A percentile compares a stretch with the other conserved stretches of the same genome.
These are phyloP conservation scores for Cryomyces antarcticus DNA, from an alignment of 495 filamentous ascomycete genomes.

Conservation along the genomic window DNA sequence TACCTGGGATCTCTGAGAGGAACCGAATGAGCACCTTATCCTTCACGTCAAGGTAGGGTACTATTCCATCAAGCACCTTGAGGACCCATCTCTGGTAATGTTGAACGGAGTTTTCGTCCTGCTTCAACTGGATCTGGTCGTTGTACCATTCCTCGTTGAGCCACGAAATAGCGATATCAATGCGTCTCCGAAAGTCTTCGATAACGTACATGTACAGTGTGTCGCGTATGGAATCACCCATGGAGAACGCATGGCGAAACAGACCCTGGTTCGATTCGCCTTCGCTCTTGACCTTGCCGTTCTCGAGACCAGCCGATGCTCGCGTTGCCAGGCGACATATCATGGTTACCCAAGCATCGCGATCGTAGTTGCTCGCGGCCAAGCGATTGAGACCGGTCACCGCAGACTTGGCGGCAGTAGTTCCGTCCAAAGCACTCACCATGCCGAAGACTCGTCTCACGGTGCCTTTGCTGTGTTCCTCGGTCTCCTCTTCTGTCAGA, in stretches of 20 bases:
- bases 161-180: conserved; percentile 78
- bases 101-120: conserved; percentile 22
- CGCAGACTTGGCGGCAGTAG: conserved; percentile 27
- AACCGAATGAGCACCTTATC: conserved; percentile 82
- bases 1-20: conserved; percentile 72
- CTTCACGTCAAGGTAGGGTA: conserved; percentile 66
- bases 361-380: conserved; percentile 67
- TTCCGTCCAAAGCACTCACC: conserved; percentile 47
- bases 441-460: conserved; percentile 60
- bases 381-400: conserved; percentile 56
- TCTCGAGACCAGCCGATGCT: conserved; percentile 37
- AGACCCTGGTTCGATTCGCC: neutral
- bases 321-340: conserved; percentile 74
- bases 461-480: conserved; percentile 44
- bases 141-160: conserved; percentile 97
- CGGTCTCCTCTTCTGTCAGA: conserved; percentile 43
- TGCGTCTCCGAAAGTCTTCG: conserved; percentile 72
- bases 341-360: conserved; percentile 78
- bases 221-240: conserved; percentile 56
- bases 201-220: conserved; percentile 64
- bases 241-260: conserved; percentile 13
- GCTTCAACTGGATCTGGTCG: conserved; percentile 39
- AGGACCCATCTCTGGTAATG: conserved; percentile 69
- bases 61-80: conserved; percentile 64
- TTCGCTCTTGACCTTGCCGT: conserved; percentile 12